Percentiles rank a stretch among this genome's conserved stretches.
Evolutionary conservation across 768 basidiomycete species (phyloP).

Genomic region (Boletus subparvulus): DNA sequence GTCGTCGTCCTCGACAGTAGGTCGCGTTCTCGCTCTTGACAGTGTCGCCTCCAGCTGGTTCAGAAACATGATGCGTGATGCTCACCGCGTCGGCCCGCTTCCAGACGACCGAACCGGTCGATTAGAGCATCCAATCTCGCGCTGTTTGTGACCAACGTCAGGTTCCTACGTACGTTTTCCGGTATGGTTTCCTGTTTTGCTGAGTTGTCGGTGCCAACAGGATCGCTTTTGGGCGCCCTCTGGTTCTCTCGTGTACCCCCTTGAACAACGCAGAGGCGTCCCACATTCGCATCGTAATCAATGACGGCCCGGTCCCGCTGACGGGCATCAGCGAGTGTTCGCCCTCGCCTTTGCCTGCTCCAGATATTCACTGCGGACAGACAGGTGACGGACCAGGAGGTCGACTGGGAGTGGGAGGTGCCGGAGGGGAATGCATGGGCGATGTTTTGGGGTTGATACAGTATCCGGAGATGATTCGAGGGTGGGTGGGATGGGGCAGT

Average conservation of each 20-base stretch:
- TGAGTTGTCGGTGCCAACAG: not conserved
- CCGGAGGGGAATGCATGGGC: no score
- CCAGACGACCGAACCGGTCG: slow-evolving; percentile 65
- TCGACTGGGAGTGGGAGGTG: no score
- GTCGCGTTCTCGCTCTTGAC: no score
- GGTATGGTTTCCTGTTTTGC: no score
- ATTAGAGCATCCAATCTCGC: slow-evolving; percentile 78
- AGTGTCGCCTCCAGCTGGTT: no score
- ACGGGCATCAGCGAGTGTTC: slow-evolving; percentile 75
- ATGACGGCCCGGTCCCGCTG: slow-evolving; percentile 83
- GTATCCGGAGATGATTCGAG: no score
- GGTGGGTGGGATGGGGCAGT: no score
- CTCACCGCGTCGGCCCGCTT: no score
- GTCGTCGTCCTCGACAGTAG: no score
- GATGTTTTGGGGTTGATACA: no score
- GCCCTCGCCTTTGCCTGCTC: slow-evolving; percentile 59
- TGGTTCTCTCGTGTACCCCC: not conserved
- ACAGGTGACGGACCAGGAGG: slow-evolving; percentile 48
- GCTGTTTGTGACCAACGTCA: slow-evolving; percentile 86
- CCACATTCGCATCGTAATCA: slow-evolving; percentile 74
- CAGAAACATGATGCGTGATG: not conserved
- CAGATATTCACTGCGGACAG: slow-evolving; percentile 21
- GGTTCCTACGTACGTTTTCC: slow-evolving; percentile 71
- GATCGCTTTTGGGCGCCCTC: not conserved
- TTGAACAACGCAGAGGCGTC: slow-evolving; percentile 25